Conservation (phyloP, 2,329 filamentous ascomycete genomes). For the Fusarium sambucinum region DNA sequence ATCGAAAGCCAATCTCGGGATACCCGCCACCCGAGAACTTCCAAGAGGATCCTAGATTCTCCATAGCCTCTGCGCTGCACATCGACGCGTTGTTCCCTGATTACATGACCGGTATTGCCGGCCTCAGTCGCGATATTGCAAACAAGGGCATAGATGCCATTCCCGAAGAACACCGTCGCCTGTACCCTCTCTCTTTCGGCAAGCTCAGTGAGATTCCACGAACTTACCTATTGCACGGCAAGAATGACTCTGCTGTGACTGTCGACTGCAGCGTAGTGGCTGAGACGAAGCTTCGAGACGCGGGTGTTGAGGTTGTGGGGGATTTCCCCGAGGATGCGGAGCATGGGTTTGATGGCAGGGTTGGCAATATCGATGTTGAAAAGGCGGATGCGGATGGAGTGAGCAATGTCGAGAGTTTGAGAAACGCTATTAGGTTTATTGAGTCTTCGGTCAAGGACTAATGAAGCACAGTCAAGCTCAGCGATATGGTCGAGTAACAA, state of each 20-base stretch:
- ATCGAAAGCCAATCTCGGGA: conserved; percentile 19
- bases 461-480: neutral
- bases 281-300: conserved; percentile 33
- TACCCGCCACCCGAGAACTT: conserved; percentile 1
- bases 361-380: conserved; percentile 36
- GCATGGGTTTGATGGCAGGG: conserved; percentile 37
- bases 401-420: conserved; percentile 14
- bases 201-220: conserved; percentile 25
- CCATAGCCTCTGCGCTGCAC: conserved; percentile 34
- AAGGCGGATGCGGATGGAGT: conserved; percentile 9
- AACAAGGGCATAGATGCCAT: conserved; percentile 24
- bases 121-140: conserved; percentile 18
- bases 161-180: conserved; percentile 12
- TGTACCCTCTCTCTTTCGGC: conserved; percentile 38
- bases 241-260: conserved; percentile 42
- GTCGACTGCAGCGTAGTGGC: conserved; percentile 33
- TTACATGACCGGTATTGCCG: conserved; percentile 36
- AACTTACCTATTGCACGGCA: conserved; percentile 37
- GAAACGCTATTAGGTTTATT: conserved; percentile 35
- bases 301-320: conserved; percentile 6
- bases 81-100: conserved; percentile 40
- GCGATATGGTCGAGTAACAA: neutral
- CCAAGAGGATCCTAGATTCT: conserved; percentile 1
- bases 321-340: conserved; percentile 41
- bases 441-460: neutral